phyloP scores from a whole-genome alignment of 1,284 basidiomycete species.

The Rhodotorula glutinis region DNA sequence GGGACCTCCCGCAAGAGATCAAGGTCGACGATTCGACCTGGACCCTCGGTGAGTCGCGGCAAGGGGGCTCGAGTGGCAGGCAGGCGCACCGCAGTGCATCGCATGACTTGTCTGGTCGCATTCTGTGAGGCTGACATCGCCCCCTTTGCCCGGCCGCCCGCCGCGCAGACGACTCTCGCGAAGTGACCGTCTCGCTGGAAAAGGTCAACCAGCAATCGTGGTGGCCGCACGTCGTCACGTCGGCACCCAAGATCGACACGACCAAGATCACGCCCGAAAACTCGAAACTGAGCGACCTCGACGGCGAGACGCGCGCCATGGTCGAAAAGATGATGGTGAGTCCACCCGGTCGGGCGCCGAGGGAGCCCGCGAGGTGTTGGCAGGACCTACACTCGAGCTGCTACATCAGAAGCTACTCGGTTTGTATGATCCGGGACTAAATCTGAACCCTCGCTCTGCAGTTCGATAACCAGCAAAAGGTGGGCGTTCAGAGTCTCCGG shows the following conservation, averaged over 20 bases:
- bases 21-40: conserved; percentile 96
- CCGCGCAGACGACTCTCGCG: conserved; percentile 76
- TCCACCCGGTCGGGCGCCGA: too few species aligned
- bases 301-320: conserved; percentile 92
- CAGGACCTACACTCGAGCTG: too few species aligned
- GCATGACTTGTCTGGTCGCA: too few species aligned
- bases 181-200: conserved; percentile 74
- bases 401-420: too few species aligned
- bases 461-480: conserved; percentile 98
- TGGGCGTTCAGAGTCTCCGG: conserved; percentile 44
- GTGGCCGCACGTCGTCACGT: conserved; percentile 96
- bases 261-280: conserved; percentile 94
- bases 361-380: too few species aligned
- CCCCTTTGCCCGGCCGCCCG: too few species aligned
- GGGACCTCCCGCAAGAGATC: conserved; percentile 90
- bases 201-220: conserved; percentile 83
- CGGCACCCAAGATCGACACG: conserved; percentile 96
- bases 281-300: conserved; percentile 92
- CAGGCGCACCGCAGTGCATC: too few species aligned
- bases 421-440: not conserved
- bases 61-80: not conserved
- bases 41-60: conserved; percentile 71
- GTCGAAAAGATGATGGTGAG: conserved; percentile 99
- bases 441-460: conserved; percentile 46
- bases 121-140: too few species aligned